Evolutionary conservation across 306 rosid species (phyloP), one percentile per base, ranked within the genome.

Genomic region (Castanea mollissima): DNA sequence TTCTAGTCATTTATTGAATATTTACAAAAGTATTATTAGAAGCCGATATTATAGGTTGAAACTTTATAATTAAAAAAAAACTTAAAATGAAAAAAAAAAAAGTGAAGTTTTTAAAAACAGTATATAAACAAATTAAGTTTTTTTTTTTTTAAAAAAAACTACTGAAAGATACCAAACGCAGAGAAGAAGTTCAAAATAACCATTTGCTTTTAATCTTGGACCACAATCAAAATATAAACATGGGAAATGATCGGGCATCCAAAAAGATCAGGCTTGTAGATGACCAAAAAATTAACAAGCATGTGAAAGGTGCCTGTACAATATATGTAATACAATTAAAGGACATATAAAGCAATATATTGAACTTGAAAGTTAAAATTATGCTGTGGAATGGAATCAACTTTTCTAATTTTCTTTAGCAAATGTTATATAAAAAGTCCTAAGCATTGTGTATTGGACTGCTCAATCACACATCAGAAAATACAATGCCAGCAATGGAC

Each of bases 401-500:
- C 72, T 31, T 69, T 69, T 76, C 54, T 49, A 49, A 13, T 49
- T 49, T 49, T 31, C 59, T 57, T 20, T 5, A 12, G 3, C 3
- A 15, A 27, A 19, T 15, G 55, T 59, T 68, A 5, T 46, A 67
- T 73, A 60, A 58, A 80, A 80, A 25, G 23, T 3, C 13, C 19
- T 14, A 52, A 18, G 59, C 20, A 8, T 46, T 21, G 31, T 63
- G 3, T 8, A 11, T 51, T 31, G 13, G 69, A 55, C 51, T 57
- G 68, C 31, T 63, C 75, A 44, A 32, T 78, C 5, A 4, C 32
- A 51, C 2, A 14, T 57, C 6, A 34, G 57, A 29, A 15, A 59
- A 49, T 9, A 1, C 5, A 5, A 65, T 10, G 21, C 68, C 32
- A 56, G 72, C 41, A 63, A 89, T 87, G 81, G 91, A 90, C 35